Conservation (phyloP, 495 filamentous ascomycete species). For the Penicillium alfredii region DNA sequence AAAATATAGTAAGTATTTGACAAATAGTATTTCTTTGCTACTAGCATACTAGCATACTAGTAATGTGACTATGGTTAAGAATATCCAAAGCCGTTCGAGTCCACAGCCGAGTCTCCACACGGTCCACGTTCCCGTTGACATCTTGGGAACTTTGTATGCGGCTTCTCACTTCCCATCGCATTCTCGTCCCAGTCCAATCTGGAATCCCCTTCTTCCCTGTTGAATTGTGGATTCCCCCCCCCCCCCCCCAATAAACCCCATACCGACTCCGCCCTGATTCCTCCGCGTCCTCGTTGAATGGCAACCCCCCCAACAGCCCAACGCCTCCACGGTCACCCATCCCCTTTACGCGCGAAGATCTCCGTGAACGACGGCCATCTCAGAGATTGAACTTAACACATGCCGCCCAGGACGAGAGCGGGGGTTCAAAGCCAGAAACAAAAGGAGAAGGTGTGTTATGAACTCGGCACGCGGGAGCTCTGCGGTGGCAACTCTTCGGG, state of each 20-base stretch:
- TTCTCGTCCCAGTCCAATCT: neutral
- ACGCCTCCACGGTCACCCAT: constrained; percentile 12
- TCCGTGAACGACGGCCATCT: constrained; percentile 13
- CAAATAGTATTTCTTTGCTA: too few relatives aligned
- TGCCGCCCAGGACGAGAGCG: constrained; percentile 68
- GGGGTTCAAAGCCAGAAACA: constrained; percentile 88
- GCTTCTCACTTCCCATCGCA: constrained; percentile 2
- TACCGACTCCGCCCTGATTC: constrained; percentile 1
- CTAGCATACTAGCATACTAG: too few relatives aligned
- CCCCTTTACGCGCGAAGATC: constrained; percentile 25
- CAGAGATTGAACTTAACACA: constrained; percentile 38
- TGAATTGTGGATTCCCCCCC: constrained; percentile 2
- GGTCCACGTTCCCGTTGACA: constrained; percentile 28
- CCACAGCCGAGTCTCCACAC: constrained; percentile 18
- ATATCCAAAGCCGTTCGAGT: constrained; percentile 14
- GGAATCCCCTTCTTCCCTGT: neutral
- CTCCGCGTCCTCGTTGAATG: constrained; percentile 20
- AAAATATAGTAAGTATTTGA: too few relatives aligned
- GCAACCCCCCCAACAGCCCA: constrained; percentile 13
- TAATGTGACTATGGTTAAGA: too few relatives aligned
- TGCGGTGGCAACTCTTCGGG: constrained; percentile 1
- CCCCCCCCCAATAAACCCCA: constrained; percentile 2
- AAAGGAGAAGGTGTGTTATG: constrained; percentile 86
- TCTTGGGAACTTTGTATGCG: constrained; percentile 14
- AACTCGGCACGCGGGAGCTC: too few relatives aligned